A percentile compares a stretch with the other conserved stretches of the same genome.
These are phyloP conservation scores for Chamaenerion angustifolium DNA, from an alignment of 345 rosid species.

Conservation along the genomic window DNA sequence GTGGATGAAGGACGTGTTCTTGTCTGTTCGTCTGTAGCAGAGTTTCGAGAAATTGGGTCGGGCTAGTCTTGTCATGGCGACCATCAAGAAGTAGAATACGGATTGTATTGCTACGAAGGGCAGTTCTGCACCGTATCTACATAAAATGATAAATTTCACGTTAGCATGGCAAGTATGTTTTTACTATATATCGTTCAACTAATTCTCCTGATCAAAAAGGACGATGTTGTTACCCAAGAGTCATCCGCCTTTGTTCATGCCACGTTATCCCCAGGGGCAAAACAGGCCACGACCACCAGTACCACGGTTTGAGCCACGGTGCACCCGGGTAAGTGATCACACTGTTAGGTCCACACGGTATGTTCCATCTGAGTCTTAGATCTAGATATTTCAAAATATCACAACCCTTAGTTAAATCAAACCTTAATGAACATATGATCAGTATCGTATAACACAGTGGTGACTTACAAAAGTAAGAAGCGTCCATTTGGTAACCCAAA, in stretches of 20 bases:
- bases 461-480: constrained; percentile 73
- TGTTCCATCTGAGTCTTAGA: constrained; percentile 71
- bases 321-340: constrained; percentile 97
- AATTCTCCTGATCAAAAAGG: no score
- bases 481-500: constrained; percentile 97
- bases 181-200: no score
- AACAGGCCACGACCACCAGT: constrained; percentile 99
- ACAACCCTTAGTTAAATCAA: no score
- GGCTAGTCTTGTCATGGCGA: constrained; percentile 50
- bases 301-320: constrained; percentile 94
- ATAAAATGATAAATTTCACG: no score
- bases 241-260: constrained; percentile 66
- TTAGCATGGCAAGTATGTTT: no score
- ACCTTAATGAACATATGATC: no score
- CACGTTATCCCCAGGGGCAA: constrained; percentile 72
- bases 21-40: constrained; percentile 57
- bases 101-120: constrained; percentile 53
- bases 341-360: constrained; percentile 91
- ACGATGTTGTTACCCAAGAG: constrained; percentile 83
- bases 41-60: constrained; percentile 64
- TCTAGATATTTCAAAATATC: constrained; percentile 22
- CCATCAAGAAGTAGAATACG: constrained; percentile 45
- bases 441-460: no score
- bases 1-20: constrained; percentile 39
- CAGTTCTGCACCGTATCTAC: constrained; percentile 64